phyloP scores from a whole-genome alignment of 768 basidiomycete genomes.

The Cyclocybe aegerita region DNA sequence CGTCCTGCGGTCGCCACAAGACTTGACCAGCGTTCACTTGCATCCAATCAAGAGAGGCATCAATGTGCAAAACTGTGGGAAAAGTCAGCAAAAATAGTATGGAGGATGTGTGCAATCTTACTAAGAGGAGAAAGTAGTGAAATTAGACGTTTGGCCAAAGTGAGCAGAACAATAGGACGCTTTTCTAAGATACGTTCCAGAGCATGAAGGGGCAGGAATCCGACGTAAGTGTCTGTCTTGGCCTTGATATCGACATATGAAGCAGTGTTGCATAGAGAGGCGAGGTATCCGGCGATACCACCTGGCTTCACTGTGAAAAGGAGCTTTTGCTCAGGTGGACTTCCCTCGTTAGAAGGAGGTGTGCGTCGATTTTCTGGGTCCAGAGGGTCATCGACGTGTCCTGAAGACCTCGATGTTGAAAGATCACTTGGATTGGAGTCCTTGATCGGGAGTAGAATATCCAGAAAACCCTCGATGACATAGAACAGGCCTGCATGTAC shows the following conservation, averaged over 20 bases:
- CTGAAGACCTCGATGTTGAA: conserved; percentile 14
- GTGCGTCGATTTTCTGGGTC: conserved; percentile 39
- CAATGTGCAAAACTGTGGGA: conserved; percentile 85
- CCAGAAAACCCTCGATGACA: conserved; percentile 94
- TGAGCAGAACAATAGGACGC: conserved; percentile 92
- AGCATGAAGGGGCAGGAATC: conserved; percentile 86
- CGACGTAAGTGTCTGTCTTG: conserved; percentile 98
- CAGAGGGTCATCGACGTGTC: conserved; percentile 8
- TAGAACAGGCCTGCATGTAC: conserved; percentile 72
- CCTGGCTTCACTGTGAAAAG: conserved; percentile 96
- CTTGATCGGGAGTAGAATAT: conserved; percentile 75
- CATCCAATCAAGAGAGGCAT: conserved; percentile 97
- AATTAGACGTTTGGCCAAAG: conserved; percentile 93
- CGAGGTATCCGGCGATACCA: conserved; percentile 95
- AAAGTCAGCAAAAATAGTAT: not conserved
- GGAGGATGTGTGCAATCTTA: conserved; percentile 30
- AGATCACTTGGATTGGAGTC: conserved; percentile 21
- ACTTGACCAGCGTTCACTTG: conserved; percentile 96
- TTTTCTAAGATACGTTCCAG: conserved; percentile 90
- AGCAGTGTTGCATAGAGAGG: conserved; percentile 86
- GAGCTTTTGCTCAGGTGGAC: conserved; percentile 53
- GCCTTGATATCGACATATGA: conserved; percentile 97
- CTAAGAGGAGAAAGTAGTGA: conserved; percentile 92
- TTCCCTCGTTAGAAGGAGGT: conserved; percentile 29
- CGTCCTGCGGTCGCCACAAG: conserved; percentile 87